Evolutionary conservation across 306 rosid genomes (phyloP).

Genomic region (Lathyrus sativus): DNA sequence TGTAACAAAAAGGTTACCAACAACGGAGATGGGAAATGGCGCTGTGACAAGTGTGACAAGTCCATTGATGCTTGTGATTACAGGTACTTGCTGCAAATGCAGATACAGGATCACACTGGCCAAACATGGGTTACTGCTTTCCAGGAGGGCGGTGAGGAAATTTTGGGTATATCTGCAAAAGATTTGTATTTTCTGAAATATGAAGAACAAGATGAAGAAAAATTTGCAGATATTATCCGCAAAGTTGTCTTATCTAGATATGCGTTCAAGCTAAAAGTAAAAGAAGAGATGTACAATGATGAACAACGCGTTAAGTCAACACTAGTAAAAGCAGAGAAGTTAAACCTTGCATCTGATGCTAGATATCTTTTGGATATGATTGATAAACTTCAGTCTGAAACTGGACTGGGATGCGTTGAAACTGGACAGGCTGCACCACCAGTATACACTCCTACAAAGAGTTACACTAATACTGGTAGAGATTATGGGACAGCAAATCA

Average conservation of each 20-base stretch:
- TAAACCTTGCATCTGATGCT: slow-evolving; percentile 52
- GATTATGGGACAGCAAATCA: slow-evolving; percentile 58
- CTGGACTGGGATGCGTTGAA: slow-evolving; percentile 41
- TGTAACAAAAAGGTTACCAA: slow-evolving; percentile 85
- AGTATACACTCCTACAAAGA: slow-evolving; percentile 37
- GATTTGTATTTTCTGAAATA: slow-evolving; percentile 58
- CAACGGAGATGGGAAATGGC: slow-evolving; percentile 92
- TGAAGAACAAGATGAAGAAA: slow-evolving; percentile 74
- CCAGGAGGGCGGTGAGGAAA: slow-evolving; percentile 92
- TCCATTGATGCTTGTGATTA: slow-evolving; percentile 68
- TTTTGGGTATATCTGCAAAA: slow-evolving; percentile 82
- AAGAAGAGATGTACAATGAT: slow-evolving; percentile 82
- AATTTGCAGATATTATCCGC: slow-evolving; percentile 58
- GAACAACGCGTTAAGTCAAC: slow-evolving; percentile 88
- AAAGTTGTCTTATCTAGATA: slow-evolving; percentile 66
- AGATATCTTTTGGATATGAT: slow-evolving; percentile 59
- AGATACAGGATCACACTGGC: slow-evolving; percentile 87
- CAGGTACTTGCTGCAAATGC: slow-evolving; percentile 79
- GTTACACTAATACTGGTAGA: slow-evolving; percentile 44
- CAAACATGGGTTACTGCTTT: slow-evolving; percentile 85
- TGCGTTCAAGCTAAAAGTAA: slow-evolving; percentile 77
- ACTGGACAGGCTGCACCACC: slow-evolving; percentile 46
- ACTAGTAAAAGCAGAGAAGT: slow-evolving; percentile 72
- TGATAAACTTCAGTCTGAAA: slow-evolving; percentile 52
- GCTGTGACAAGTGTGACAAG: slow-evolving; percentile 80